Base-by-base conservation (phyloP, 2,329 filamentous ascomycete genomes). In the Exophiala bonariae region DNA sequence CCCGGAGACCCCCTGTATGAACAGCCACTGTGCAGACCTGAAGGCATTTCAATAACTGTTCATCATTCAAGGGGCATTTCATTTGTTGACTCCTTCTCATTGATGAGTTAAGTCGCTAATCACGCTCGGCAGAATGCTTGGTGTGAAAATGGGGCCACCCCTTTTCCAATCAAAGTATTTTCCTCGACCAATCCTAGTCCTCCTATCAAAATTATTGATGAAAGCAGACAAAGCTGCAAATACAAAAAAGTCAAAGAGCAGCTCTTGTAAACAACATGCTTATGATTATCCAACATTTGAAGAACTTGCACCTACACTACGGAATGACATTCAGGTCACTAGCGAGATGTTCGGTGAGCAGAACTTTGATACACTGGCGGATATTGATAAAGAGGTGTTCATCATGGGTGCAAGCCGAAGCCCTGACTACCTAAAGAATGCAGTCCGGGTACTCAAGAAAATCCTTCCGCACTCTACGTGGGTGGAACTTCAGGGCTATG, bases 111-210 rank as follows among this genome's bases (percentile, higher is more conserved):
- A n/a, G n/a, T n/a, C 23, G 23, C 23, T 26, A 26, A 26, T 11
- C 6, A 26, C 11, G 11, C 23, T 26, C 23, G 6, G 23, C 23
- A 26, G 23, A 10, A 50, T 50, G 48, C 43, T 50, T 6, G 48
- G 48, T 1, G 39, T 39, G 19, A 33, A 50, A 39, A 47, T 50
- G 43, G 48, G 48, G 11, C 48, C 43, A 13, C 28, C 38, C 9
- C 18, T 50, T 4, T 47, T 50, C 26, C 42, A 38, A 9, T 50
- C 42, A 1, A 47, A 34, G 26, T 50, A 42, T 19, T 50, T 50
- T 23, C 48, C 48, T 4, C 48, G 44, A 13, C 13, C 11, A 13
- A n/a, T 40, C 23, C 23, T 47, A 14, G 42, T 45, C 14, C 32
- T 38, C n/a, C 26, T 47, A 11, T 41, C 48, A 9, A 50, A 35